Percentiles rank a stretch among this genome's conserved stretches.
Conservation (phyloP, 2,329 filamentous ascomycete species). For the Lachnellula willkommii region DNA sequence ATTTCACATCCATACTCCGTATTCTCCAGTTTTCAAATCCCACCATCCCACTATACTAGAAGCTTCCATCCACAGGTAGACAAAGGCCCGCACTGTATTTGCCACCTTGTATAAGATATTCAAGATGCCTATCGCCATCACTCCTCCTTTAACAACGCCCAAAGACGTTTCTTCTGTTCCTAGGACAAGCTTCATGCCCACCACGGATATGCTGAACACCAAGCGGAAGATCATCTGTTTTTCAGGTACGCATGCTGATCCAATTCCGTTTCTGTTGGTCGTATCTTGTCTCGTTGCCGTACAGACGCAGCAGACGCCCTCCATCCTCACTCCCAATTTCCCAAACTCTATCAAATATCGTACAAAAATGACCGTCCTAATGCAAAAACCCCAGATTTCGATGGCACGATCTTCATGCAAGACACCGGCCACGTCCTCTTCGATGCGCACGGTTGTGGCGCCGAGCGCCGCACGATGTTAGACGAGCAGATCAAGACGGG, state of each 20-base stretch:
- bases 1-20: neutral
- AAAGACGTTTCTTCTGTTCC: slow-evolving; percentile 28
- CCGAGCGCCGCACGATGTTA: slow-evolving; percentile 48
- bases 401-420: slow-evolving; percentile 68
- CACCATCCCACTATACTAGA: too few species aligned
- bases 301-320: neutral
- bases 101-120: neutral
- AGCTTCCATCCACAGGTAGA: neutral
- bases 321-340: neutral
- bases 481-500: slow-evolving; percentile 61
- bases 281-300: neutral
- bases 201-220: slow-evolving; percentile 32
- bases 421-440: slow-evolving; percentile 66
- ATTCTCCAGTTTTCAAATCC: neutral
- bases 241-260: slow-evolving; percentile 40
- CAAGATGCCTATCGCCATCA: slow-evolving; percentile 37
- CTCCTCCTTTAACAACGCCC: slow-evolving; percentile 29
- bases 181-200: slow-evolving; percentile 23
- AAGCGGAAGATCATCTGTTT: slow-evolving; percentile 55
- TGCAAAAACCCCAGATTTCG: slow-evolving; percentile 49
- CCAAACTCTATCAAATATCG: neutral
- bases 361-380: neutral
- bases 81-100: neutral
- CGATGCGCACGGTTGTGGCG: slow-evolving; percentile 59
- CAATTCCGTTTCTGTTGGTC: slow-evolving; percentile 1